Conservation (phyloP, 805 yeast species). For the Metschnikowia dekortorum region DNA sequence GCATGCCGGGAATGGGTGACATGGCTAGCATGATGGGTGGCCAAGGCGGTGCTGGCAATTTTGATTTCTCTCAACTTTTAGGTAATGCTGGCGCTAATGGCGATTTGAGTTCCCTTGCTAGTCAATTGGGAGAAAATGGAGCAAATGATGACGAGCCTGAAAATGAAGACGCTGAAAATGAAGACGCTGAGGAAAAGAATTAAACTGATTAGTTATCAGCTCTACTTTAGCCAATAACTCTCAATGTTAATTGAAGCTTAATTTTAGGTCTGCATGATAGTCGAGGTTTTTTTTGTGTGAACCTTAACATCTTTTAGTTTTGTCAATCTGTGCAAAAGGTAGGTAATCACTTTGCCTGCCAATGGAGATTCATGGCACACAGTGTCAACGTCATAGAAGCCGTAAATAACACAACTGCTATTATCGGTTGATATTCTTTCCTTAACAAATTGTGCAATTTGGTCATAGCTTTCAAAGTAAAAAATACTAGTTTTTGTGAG, state of each 20-base stretch:
- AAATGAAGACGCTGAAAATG: conserved; percentile 6
- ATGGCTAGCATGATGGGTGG: conserved; percentile 26
- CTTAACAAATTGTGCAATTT: neutral
- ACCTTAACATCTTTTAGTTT: neutral
- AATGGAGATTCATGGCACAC: neutral
- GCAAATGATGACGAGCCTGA: conserved; percentile 15
- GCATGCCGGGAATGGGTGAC: conserved; percentile 17
- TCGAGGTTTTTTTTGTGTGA: neutral
- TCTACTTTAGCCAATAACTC: neutral
- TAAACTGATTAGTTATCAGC: neutral
- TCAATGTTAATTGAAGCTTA: neutral
- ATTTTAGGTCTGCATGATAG: neutral
- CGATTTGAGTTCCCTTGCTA: conserved; percentile 36
- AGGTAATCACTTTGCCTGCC: neutral
- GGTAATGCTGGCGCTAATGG: conserved; percentile 33
- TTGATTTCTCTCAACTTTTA: conserved; percentile 14
- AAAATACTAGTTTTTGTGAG: neutral
- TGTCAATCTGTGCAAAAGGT: neutral
- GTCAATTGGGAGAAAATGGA: conserved; percentile 39
- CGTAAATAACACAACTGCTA: neutral
- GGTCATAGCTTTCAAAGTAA: neutral
- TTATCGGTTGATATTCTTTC: neutral
- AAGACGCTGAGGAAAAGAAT: conserved; percentile 14
- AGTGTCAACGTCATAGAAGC: neutral
- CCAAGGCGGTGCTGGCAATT: conserved; percentile 21